Percentiles rank a stretch among this genome's conserved stretches.
Evolutionary conservation across 2,329 filamentous ascomycete species (phyloP).

Genomic region (Exophiala viscosa): DNA sequence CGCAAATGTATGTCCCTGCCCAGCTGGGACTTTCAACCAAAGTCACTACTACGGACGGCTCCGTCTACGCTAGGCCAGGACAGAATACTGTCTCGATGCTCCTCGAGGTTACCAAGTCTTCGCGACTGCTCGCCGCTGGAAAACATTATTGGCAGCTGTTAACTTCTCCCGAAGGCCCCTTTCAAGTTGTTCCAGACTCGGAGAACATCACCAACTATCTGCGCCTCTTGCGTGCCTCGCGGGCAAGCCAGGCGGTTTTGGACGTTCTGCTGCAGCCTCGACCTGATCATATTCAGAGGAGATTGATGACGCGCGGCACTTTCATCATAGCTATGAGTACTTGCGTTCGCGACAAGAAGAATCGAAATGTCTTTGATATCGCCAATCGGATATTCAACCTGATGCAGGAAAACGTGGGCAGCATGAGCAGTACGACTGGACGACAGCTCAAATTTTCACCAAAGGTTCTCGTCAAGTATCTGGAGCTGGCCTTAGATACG

Average conservation of each 20-base stretch:
- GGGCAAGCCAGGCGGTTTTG: constrained; percentile 61
- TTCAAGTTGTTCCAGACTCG: constrained; percentile 65
- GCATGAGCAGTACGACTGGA: constrained; percentile 1
- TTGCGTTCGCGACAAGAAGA: constrained; percentile 73
- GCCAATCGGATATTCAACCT: constrained; percentile 62
- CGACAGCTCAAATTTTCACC: constrained; percentile 21
- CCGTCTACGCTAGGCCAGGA: constrained; percentile 44
- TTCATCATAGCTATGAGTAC: constrained; percentile 70
- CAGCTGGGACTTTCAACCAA: not conserved
- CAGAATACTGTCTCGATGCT: constrained; percentile 65
- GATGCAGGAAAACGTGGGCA: constrained; percentile 47
- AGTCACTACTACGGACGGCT: not conserved
- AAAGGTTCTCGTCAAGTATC: constrained; percentile 25
- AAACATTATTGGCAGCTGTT: constrained; percentile 74
- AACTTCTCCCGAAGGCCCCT: constrained; percentile 46
- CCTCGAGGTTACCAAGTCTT: constrained; percentile 59
- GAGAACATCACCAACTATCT: constrained; percentile 69
- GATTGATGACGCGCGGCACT: constrained; percentile 46
- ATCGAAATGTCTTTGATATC: constrained; percentile 63
- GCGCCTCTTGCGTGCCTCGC: constrained; percentile 61
- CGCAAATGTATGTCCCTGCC: not conserved
- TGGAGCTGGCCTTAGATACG: constrained; percentile 25
- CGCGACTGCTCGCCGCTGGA: constrained; percentile 60
- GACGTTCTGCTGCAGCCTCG: constrained; percentile 52
- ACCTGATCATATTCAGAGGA: constrained; percentile 45